Evolutionary conservation across 208 protist species (phyloP).

Genomic region (Kentomonas sorsogonicus): DNA sequence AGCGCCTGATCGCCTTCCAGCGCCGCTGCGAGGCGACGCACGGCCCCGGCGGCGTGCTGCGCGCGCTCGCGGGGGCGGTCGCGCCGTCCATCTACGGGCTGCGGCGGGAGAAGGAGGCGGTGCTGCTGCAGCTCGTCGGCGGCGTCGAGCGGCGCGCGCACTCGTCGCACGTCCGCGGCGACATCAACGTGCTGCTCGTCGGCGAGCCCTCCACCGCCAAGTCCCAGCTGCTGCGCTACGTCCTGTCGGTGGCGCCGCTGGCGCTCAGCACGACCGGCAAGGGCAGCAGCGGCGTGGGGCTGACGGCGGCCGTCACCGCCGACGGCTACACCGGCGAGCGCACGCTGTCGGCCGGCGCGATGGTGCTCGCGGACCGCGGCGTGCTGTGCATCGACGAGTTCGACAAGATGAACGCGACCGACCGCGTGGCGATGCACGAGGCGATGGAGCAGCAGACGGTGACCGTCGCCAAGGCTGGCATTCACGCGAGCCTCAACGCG

Average conservation of each 20-base stretch:
- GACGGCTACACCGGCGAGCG: conserved; percentile 97
- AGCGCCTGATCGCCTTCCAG: conserved; percentile 71
- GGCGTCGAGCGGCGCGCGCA: conserved; percentile 95
- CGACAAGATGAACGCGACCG: conserved; percentile 99
- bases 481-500: conserved; percentile 99
- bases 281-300: conserved; percentile 96
- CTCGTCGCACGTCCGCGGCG: conserved; percentile 94
- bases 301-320: conserved; percentile 98
- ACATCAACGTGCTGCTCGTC: conserved; percentile 99
- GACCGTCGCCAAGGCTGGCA: conserved; percentile 99
- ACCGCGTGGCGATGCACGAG: conserved; percentile 97
- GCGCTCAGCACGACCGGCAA: conserved; percentile 98
- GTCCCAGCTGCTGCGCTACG: conserved; percentile 98
- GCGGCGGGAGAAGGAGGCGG: conserved; percentile 93
- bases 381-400: conserved; percentile 99
- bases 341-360: conserved; percentile 97
- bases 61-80: conserved; percentile 84
- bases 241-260: conserved; percentile 94
- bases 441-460: conserved; percentile 99
- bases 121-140: conserved; percentile 97
- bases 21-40: conserved; percentile 50
- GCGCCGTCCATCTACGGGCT: conserved; percentile 99
- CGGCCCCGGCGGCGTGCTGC: conserved; percentile 70
- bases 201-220: conserved; percentile 99
- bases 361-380: conserved; percentile 99